Conservation (phyloP, 805 yeast genomes). For the Priceomyces castillae region DNA sequence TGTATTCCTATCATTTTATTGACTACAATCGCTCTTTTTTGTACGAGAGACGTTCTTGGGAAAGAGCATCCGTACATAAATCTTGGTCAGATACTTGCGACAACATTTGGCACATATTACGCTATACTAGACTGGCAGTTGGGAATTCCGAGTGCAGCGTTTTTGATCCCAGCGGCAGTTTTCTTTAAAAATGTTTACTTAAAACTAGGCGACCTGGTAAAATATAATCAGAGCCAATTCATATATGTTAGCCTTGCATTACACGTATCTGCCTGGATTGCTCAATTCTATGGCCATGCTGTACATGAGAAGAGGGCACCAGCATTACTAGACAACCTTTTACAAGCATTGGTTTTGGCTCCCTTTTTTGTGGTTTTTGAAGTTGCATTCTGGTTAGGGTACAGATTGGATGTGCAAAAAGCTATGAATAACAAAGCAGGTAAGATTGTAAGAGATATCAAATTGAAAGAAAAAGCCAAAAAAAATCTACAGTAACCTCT, state of each 20-base stretch:
- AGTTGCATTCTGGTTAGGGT: conserved; percentile 66
- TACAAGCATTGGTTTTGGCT: conserved; percentile 85
- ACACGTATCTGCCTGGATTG: conserved; percentile 66
- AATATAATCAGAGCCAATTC: conserved; percentile 18
- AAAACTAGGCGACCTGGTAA: conserved; percentile 6
- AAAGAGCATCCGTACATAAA: conserved; percentile 32
- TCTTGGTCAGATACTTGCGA: conserved; percentile 45
- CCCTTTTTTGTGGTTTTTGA: conserved; percentile 89
- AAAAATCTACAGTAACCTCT: neutral
- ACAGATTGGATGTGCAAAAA: conserved; percentile 48
- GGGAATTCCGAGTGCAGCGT: conserved; percentile 30
- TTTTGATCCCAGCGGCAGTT: conserved; percentile 23
- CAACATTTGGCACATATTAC: conserved; percentile 58
- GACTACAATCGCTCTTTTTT: conserved; percentile 45
- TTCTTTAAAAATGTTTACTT: conserved; percentile 20
- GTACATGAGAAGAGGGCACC: conserved; percentile 80
- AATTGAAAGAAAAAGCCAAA: conserved; percentile 15
- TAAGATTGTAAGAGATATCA: conserved; percentile 33
- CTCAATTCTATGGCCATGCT: conserved; percentile 88
- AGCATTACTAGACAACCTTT: conserved; percentile 75
- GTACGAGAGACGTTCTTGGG: conserved; percentile 21
- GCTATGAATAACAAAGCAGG: conserved; percentile 49
- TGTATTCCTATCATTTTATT: conserved; percentile 78
- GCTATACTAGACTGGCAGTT: conserved; percentile 48
- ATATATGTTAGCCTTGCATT: conserved; percentile 30